These are phyloP conservation scores for Puccinia hordei DNA, from an alignment of 1,284 basidiomycete species.

Conservation along the genomic window DNA sequence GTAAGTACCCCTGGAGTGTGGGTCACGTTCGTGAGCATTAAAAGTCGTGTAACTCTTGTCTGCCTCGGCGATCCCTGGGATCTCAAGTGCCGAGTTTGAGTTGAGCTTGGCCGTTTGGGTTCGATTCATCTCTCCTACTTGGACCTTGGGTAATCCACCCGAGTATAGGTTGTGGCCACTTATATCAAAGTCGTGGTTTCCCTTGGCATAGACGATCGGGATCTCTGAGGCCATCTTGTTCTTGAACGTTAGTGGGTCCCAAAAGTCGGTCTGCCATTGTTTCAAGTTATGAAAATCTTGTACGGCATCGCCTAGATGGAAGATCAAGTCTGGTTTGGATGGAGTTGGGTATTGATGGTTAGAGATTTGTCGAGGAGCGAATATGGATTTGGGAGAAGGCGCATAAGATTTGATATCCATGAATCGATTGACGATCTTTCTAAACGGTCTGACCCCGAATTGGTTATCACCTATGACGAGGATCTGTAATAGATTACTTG, in stretches of 20 bases:
- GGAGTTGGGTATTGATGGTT: constrained; percentile 9
- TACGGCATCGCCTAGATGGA: constrained; percentile 54
- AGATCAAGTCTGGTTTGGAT: constrained; percentile 50
- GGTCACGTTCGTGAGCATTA: constrained; percentile 35
- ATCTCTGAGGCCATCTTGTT: constrained; percentile 23
- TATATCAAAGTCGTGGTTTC: constrained; percentile 55
- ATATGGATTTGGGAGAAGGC: constrained; percentile 24
- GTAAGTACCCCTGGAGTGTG: constrained; percentile 51
- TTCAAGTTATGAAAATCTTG: constrained; percentile 54
- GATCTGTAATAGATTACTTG: constrained; percentile 50
- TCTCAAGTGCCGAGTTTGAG: neutral
- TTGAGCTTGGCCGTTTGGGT: constrained; percentile 10
- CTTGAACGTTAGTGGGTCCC: constrained; percentile 53
- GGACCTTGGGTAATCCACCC: constrained; percentile 52
- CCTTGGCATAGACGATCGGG: constrained; percentile 53
- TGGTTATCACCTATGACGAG: constrained; percentile 55
- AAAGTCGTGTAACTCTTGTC: constrained; percentile 23
- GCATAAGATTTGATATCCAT: constrained; percentile 26
- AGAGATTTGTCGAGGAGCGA: constrained; percentile 1
- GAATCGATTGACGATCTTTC: constrained; percentile 52
- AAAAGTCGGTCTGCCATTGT: constrained; percentile 57
- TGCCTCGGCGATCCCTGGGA: constrained; percentile 19
- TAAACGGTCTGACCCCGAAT: constrained; percentile 54
- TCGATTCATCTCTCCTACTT: constrained; percentile 43
- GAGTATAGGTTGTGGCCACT: constrained; percentile 53